Percentiles rank a stretch among this genome's conserved stretches.
phyloP scores from a whole-genome alignment of 768 basidiomycete genomes.

The Candolleomyces eurysporus region DNA sequence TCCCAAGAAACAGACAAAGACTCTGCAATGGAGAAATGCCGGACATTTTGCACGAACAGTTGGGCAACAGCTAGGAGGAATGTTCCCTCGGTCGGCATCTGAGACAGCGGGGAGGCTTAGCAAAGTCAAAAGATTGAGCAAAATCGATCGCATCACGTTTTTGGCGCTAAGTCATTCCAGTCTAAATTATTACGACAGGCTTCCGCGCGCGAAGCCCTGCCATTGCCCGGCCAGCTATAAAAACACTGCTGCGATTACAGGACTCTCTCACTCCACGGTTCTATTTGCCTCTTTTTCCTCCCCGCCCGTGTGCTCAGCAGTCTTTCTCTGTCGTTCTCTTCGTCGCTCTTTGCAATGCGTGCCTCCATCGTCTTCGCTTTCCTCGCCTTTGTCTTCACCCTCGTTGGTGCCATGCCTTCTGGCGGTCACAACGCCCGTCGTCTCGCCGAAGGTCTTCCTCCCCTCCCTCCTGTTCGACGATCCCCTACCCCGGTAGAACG shows the following conservation, averaged over 20 bases:
- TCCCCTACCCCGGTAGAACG: constrained; percentile 24
- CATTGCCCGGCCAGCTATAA: background rate
- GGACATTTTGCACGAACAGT: too few relatives aligned
- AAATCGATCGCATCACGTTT: too few relatives aligned
- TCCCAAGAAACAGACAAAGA: too few relatives aligned
- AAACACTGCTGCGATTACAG: background rate
- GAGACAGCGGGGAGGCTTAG: constrained; percentile 3
- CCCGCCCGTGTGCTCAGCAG: constrained; percentile 3
- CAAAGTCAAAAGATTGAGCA: background rate
- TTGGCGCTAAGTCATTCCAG: too few relatives aligned
- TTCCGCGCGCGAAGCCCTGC: too few relatives aligned
- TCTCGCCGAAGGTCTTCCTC: constrained; percentile 51
- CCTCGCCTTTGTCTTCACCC: constrained; percentile 34
- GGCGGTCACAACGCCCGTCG: constrained; percentile 52
- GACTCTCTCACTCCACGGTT: too few relatives aligned
- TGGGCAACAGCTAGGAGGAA: background rate
- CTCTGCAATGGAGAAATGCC: too few relatives aligned
- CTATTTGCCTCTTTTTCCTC: constrained; percentile 11
- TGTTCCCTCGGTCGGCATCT: background rate
- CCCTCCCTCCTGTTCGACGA: constrained; percentile 42
- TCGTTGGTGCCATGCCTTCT: constrained; percentile 28
- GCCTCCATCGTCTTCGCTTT: constrained; percentile 34
- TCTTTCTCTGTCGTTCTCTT: constrained; percentile 11
- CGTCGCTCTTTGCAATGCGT: constrained; percentile 10
- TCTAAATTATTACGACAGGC: too few relatives aligned